These are phyloP conservation scores for Chytridium lagenaria DNA, from an alignment of 371 early-diverging fungal species.

Conservation along the genomic window DNA sequence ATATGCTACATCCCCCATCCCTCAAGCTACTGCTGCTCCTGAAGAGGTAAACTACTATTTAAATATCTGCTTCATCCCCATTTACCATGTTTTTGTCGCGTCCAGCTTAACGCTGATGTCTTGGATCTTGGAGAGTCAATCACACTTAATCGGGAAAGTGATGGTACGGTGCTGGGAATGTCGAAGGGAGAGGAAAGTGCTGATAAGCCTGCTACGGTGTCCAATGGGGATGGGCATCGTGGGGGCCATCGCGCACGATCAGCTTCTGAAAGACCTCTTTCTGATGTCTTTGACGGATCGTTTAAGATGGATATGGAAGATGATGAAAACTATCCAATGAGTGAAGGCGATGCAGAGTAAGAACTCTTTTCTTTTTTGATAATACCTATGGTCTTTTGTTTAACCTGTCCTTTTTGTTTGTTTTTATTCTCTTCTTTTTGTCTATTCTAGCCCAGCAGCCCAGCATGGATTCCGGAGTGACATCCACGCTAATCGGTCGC, in stretches of 20 bases:
- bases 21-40: constrained; percentile 60
- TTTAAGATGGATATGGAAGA: constrained; percentile 3
- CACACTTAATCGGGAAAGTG: neutral
- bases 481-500: neutral
- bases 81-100: neutral
- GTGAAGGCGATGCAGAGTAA: constrained; percentile 7
- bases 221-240: too few species aligned
- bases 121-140: constrained; percentile 17
- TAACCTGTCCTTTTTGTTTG: neutral
- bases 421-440: neutral
- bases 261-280: neutral
- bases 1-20: constrained; percentile 89
- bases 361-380: neutral
- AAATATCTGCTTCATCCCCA: neutral
- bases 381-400: neutral
- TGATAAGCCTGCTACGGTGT: neutral
- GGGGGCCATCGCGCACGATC: constrained; percentile 7
- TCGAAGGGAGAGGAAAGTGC: neutral
- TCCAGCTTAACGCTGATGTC: constrained; percentile 9
- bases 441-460: neutral
- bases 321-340: constrained; percentile 8
- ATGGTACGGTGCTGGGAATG: neutral
- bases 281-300: neutral
- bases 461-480: constrained; percentile 7
- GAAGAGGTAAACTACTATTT: constrained; percentile 19